Evolutionary conservation across 2,329 filamentous ascomycete genomes (phyloP), one percentile per base, ranked within the genome.

Genomic region (Blastomyces silverae): DNA sequence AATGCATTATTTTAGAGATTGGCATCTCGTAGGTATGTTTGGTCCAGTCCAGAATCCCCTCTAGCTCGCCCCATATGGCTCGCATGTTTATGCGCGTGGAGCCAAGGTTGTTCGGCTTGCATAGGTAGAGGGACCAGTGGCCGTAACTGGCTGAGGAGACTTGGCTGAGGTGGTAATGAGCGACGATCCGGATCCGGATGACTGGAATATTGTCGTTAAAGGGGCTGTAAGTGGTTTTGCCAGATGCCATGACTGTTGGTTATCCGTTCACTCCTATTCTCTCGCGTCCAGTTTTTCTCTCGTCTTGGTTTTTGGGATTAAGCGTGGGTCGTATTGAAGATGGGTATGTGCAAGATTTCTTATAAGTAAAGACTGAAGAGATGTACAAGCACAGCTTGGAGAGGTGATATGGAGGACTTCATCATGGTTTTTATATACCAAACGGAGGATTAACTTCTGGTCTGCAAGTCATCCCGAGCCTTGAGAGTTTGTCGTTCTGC

Each of bases 41-140:
- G 5, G 13, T 5, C 60, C 60, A 62, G 17, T 52, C 44, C 31
- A 62, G 48, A n/a, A 22, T 62, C 4, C 44, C 60, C 10, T 15
- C n/a, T 25, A 15, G 60, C 17, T 37, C 28, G n/a, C 20, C 15
- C 3, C 3, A 17, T 42, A 13, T 50, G 7, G 42, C 60, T 62
- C 20, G 25, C 60, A 53, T 62, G 48, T 62, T 62, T n/a, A 62
- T 62, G 22, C 46, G 60, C 17, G 17, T 52, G 8, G 60, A 52
- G 31, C 60, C 60, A 15, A 20, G 11, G 42, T 8, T 31, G 22
- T 52, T 28, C n/a, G 15, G 25, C n/a, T 20, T 42, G 58, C 25
- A 15, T 6, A 53, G 60, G 17, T 62, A 62, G 11, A 62, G 39
- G 60, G 22, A 62, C 44, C 60, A 62, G 46, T 52, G 60, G 17